phyloP scores from a whole-genome alignment of 2,329 filamentous ascomycete species.

The Fusarium stilboides region DNA sequence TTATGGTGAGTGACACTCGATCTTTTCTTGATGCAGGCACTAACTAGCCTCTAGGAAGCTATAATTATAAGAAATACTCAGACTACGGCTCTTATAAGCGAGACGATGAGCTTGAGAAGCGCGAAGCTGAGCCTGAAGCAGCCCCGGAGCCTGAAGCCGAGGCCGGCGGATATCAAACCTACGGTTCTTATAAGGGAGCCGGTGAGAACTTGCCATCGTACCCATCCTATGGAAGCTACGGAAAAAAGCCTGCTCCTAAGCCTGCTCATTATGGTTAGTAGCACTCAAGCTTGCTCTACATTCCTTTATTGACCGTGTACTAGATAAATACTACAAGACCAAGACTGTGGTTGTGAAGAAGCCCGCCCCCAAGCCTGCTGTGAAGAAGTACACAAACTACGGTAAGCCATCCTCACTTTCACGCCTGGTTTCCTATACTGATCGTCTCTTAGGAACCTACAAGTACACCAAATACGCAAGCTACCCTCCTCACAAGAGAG shows the following conservation, averaged over 20 bases:
- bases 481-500: slow-evolving; percentile 29
- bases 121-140: slow-evolving; percentile 13
- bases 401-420: not conserved
- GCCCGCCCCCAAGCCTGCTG: slow-evolving; percentile 11
- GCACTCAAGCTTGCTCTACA: not conserved
- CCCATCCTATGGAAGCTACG: slow-evolving; percentile 6
- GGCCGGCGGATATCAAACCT: slow-evolving; percentile 1
- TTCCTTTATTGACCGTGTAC: too few relatives aligned
- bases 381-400: slow-evolving; percentile 26
- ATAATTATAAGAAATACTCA: slow-evolving; percentile 32
- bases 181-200: slow-evolving; percentile 1
- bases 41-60: slow-evolving; percentile 8
- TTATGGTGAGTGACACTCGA: slow-evolving; percentile 1
- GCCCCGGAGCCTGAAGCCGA: slow-evolving; percentile 20
- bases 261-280: slow-evolving; percentile 6
- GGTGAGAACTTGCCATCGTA: not conserved
- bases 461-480: slow-evolving; percentile 28
- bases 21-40: rapidly evolving
- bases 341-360: not conserved
- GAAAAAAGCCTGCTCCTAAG: slow-evolving; percentile 9
- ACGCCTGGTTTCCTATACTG: not conserved
- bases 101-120: slow-evolving; percentile 16
- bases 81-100: slow-evolving; percentile 28
- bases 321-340: too few relatives aligned
- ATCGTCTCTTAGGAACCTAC: slow-evolving; percentile 11